Percentiles rank a stretch among this genome's conserved stretches.
Conservation (phyloP, 352 stramenopile genomes). For the Globisporangium splendens region DNA sequence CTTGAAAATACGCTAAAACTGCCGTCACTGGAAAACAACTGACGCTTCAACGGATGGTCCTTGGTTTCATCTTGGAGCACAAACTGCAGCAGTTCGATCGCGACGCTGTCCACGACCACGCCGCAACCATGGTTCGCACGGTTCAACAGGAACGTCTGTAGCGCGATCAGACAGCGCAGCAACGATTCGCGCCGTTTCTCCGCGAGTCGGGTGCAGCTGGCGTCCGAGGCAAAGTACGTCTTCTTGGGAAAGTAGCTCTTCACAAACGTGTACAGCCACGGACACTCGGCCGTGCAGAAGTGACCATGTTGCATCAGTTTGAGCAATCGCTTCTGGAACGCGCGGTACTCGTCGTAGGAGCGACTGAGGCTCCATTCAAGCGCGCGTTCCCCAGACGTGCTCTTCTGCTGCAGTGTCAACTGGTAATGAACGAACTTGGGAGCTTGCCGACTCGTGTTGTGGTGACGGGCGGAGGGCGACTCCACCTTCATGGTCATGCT, state of each 20-base stretch:
- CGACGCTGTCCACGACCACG: conserved; percentile 30
- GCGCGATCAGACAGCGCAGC: conserved; percentile 23
- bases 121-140: conserved; percentile 33
- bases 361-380: conserved; percentile 1
- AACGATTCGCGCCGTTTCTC: conserved; percentile 22
- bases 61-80: conserved; percentile 8
- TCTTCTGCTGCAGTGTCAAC: conserved; percentile 1
- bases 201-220: neutral
- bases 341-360: conserved; percentile 24
- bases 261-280: conserved; percentile 36
- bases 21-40: neutral
- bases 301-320: conserved; percentile 29
- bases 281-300: conserved; percentile 35
- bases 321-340: conserved; percentile 35
- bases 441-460: neutral
- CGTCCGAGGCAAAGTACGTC: conserved; percentile 9
- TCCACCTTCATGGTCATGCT: neutral
- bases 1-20: neutral
- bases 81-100: conserved; percentile 23
- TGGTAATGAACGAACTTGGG: neutral
- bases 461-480: neutral
- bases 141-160: conserved; percentile 34
- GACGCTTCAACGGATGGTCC: conserved; percentile 7
- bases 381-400: neutral
- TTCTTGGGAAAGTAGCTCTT: conserved; percentile 44